Base-by-base conservation (phyloP, 2,329 filamentous ascomycete genomes). In the Alternaria tenuissima region DNA sequence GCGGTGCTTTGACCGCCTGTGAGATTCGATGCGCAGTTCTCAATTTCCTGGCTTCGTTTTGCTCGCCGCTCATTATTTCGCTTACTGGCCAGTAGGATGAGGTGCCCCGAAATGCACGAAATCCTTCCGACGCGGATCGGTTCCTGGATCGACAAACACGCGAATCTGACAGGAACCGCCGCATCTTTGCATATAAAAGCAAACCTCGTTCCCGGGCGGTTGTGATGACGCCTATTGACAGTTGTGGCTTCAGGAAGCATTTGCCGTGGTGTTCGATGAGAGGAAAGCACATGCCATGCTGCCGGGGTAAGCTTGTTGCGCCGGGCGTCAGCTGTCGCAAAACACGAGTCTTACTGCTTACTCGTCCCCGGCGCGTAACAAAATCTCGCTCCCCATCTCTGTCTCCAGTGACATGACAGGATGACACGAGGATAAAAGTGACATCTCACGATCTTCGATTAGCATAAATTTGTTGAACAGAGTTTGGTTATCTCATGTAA, bases 61-160 rank as follows among this genome's bases (percentile, higher is more conserved):
- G 42, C 48, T 51, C 53, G 61, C 56, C 52, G 54, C 58, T 67
- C 65, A 24, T 46, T 36, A 68, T 68, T 55, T 68, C 64, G 66
- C 62, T 65, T 67, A 61, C 12, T 11, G 28, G 30, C 65, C 61
- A 63, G 57, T 64, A 38, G 55, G 43, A 46, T 43, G 39, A 14
- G 12, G 26, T 59, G 61, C 52, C 63, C 16, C 24, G 48, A 48
- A n/a, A 62, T 60, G 56, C 60, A 62, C 34, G 58, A 55, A 52
- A 58, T 59, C 53, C 32, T 39, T 52, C 54, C 55, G 42, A 46
- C 26, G 60, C 60, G 47, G 63, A 44, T 47, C 61, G 63, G 28
- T 57, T 60, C 53, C 53, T 56, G 47, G 57, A 59, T 59, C 52
- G 26, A 28, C 52, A 18, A 38, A 36, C 26, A 28, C 32, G 42